These are phyloP conservation scores for Cucumis hystrix DNA, from an alignment of 306 rosid genomes.

Conservation along the genomic window DNA sequence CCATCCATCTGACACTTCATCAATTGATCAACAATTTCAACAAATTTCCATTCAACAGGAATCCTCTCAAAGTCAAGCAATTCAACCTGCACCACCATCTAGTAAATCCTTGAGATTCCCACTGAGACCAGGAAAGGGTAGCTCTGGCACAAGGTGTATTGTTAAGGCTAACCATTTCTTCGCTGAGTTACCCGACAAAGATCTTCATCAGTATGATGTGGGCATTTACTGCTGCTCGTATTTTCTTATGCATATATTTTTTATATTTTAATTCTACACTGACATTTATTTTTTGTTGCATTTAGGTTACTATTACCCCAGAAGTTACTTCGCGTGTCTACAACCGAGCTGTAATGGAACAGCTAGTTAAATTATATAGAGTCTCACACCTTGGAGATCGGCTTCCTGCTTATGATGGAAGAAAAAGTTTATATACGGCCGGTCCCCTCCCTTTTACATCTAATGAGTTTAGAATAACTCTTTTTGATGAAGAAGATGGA, in stretches of 20 bases:
- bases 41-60: slow-evolving; percentile 30
- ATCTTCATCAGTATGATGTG: slow-evolving; percentile 95
- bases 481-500: slow-evolving; percentile 81
- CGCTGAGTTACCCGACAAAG: slow-evolving; percentile 80
- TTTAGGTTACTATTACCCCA: slow-evolving; percentile 78
- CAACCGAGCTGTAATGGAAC: slow-evolving; percentile 83
- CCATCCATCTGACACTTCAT: slow-evolving; percentile 22
- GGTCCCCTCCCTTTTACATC: slow-evolving; percentile 77
- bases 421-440: slow-evolving; percentile 91
- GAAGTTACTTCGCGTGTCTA: slow-evolving; percentile 79
- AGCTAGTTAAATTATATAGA: slow-evolving; percentile 50
- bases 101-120: slow-evolving; percentile 92
- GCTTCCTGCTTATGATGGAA: slow-evolving; percentile 93
- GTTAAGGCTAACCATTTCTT: slow-evolving; percentile 94
- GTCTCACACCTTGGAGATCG: slow-evolving; percentile 72
- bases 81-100: slow-evolving; percentile 40
- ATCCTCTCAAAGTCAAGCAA: slow-evolving; percentile 19
- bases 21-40: slow-evolving; percentile 22
- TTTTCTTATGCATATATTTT: background rate
- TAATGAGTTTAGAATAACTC: slow-evolving; percentile 62
- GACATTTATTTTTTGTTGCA: background rate
- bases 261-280: background rate
- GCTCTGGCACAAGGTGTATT: slow-evolving; percentile 38
- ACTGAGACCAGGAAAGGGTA: slow-evolving; percentile 86
- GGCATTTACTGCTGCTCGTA: slow-evolving; percentile 12